Evolutionary conservation across 306 rosid genomes (phyloP).

Genomic region (Cucurbita maxima): DNA sequence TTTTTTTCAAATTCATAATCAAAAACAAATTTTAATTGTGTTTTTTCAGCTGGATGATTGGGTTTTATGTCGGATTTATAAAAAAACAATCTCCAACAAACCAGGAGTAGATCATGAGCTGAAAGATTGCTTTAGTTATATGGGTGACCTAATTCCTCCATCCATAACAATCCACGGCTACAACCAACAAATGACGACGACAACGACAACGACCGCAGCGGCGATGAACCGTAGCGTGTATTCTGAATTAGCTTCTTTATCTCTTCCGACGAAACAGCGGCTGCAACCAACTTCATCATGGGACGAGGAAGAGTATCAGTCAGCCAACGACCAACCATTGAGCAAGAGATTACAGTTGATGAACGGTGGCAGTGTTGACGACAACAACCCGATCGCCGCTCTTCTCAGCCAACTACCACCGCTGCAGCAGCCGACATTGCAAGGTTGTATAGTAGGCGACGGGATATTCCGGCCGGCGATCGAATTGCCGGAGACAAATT

Average conservation of each 20-base stretch:
- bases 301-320: constrained; percentile 28
- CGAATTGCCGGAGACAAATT: constrained; percentile 50
- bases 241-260: constrained; percentile 5
- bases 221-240: not conserved
- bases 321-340: not conserved
- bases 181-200: constrained; percentile 19
- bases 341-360: constrained; percentile 46
- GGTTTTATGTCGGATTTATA: constrained; percentile 91
- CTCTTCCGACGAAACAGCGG: constrained; percentile 33
- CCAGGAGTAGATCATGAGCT: constrained; percentile 36
- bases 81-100: constrained; percentile 59
- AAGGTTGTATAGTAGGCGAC: constrained; percentile 27
- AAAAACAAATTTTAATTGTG: not conserved
- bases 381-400: constrained; percentile 20
- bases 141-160: constrained; percentile 32
- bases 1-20: too few relatives aligned
- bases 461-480: constrained; percentile 26
- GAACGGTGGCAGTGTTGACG: constrained; percentile 2
- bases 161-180: constrained; percentile 19
- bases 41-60: constrained; percentile 69
- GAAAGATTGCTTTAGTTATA: constrained; percentile 45
- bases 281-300: constrained; percentile 32
- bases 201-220: not conserved
- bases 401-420: constrained; percentile 68
- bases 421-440: constrained; percentile 13